These are phyloP conservation scores for Mariannaea elegans DNA, from an alignment of 2,329 filamentous ascomycete species.

Conservation along the genomic window DNA sequence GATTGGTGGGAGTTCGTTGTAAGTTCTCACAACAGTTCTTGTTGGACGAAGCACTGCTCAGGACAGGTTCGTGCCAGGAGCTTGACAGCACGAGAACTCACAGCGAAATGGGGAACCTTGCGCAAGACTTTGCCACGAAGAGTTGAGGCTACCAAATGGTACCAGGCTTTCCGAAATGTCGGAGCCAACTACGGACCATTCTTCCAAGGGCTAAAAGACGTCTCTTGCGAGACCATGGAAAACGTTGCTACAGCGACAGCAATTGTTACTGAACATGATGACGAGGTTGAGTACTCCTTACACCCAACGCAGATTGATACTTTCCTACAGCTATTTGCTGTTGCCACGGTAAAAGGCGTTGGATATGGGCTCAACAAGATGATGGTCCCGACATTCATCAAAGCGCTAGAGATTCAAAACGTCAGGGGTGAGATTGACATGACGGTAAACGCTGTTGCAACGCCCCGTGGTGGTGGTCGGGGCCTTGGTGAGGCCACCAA, in stretches of 20 bases:
- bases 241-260: slow-evolving; percentile 1
- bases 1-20: slow-evolving; percentile 46
- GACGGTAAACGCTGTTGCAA: not conserved
- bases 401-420: slow-evolving; percentile 11
- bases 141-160: not conserved
- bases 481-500: not conserved
- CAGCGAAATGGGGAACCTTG: not conserved
- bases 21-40: slow-evolving; percentile 29
- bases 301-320: slow-evolving; percentile 22
- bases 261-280: not conserved
- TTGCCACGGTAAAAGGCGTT: slow-evolving; percentile 10
- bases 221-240: not conserved
- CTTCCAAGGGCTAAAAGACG: not conserved
- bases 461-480: not conserved
- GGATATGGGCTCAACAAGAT: slow-evolving; percentile 9
- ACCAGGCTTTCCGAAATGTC: not conserved
- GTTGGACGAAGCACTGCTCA: slow-evolving; percentile 37
- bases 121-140: not conserved
- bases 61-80: slow-evolving; percentile 4
- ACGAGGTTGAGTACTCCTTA: slow-evolving; percentile 17
- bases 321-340: slow-evolving; percentile 16
- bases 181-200: slow-evolving; percentile 1
- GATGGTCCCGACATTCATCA: slow-evolving; percentile 16
- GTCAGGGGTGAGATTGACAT: slow-evolving; percentile 6
- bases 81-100: not conserved